phyloP scores from a whole-genome alignment of 2,329 filamentous ascomycete genomes.

The Xylaria sp. region DNA sequence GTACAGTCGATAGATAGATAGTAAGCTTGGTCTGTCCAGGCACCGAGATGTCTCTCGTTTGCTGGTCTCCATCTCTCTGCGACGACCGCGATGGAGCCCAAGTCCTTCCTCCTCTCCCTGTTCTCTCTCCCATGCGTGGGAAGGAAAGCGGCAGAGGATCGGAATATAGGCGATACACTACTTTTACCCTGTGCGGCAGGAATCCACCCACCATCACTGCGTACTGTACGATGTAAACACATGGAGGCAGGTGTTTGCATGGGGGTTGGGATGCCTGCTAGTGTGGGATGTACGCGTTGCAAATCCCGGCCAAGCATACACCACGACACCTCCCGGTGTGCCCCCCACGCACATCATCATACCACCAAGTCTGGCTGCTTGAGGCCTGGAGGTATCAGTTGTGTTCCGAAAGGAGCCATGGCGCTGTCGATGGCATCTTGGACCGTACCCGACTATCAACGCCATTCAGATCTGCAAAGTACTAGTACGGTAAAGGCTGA shows the following conservation, averaged over 20 bases:
- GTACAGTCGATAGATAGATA: too few relatives aligned
- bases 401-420: conserved; percentile 15
- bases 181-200: conserved; percentile 16
- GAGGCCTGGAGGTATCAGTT: conserved; percentile 15
- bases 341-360: conserved; percentile 23
- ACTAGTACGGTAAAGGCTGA: conserved; percentile 9
- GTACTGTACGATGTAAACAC: conserved; percentile 14
- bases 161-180: conserved; percentile 13
- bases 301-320: conserved; percentile 18
- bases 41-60: too few relatives aligned
- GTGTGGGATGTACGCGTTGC: conserved; percentile 20
- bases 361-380: conserved; percentile 19
- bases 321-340: conserved; percentile 17
- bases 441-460: conserved; percentile 7
- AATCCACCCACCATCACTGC: conserved; percentile 15
- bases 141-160: conserved; percentile 9
- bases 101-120: not conserved
- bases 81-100: not conserved
- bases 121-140: not conserved
- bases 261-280: conserved; percentile 18
- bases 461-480: conserved; percentile 1
- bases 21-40: too few relatives aligned
- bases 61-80: not conserved
- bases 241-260: conserved; percentile 19
- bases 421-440: conserved; percentile 17